Percentiles rank a stretch among this genome's conserved stretches.
phyloP scores from a whole-genome alignment of 202 grass and related monocot genomes.

The Carex arenaria region DNA sequence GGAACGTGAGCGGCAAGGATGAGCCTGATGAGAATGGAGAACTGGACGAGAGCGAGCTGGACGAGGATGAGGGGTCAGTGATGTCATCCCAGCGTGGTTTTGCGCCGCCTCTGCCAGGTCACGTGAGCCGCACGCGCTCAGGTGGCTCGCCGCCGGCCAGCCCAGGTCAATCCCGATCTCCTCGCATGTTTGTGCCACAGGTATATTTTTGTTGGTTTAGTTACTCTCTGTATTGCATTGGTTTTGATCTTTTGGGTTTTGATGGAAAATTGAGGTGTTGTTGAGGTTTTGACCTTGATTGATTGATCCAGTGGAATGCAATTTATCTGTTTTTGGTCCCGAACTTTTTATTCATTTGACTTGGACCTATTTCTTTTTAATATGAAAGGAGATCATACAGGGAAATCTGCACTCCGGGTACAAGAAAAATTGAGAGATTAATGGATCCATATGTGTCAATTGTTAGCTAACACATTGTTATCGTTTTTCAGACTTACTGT shows the following conservation, averaged over 20 bases:
- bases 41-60: slow-evolving; percentile 24
- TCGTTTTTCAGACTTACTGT: background rate
- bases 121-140: slow-evolving; percentile 34
- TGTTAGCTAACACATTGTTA: background rate
- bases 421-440: background rate
- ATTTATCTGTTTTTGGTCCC: background rate
- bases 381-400: background rate
- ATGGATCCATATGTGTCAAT: background rate
- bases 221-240: slow-evolving; percentile 22
- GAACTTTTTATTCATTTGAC: background rate
- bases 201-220: slow-evolving; percentile 29
- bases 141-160: slow-evolving; percentile 60
- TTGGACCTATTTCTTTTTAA: background rate
- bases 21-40: slow-evolving; percentile 37
- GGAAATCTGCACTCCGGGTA: background rate
- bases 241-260: slow-evolving; percentile 13
- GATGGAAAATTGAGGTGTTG: slow-evolving; percentile 16
- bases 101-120: slow-evolving; percentile 29
- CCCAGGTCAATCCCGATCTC: slow-evolving; percentile 58
- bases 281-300: slow-evolving; percentile 11
- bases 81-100: slow-evolving; percentile 35
- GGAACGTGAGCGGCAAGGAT: slow-evolving; percentile 72
- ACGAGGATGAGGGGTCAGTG: slow-evolving; percentile 42
- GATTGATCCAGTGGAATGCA: background rate
- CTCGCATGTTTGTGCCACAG: slow-evolving; percentile 86